A percentile compares a stretch with the other conserved stretches of the same genome.
Conservation (phyloP, 139 green algal species). For the Coccomyxa sp. region DNA sequence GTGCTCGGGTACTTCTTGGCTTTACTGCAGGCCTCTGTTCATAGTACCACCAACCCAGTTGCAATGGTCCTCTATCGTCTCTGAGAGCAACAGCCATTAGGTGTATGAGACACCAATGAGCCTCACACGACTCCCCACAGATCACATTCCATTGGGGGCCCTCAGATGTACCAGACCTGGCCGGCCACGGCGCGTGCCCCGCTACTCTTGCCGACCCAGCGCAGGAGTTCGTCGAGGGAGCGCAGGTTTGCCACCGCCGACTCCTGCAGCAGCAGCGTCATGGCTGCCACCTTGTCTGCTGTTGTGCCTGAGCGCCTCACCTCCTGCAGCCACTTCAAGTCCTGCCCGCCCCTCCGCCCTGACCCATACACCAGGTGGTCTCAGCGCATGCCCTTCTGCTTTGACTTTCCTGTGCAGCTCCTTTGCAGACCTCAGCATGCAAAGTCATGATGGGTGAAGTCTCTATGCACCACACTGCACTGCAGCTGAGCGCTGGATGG, state of each 20-base stretch:
- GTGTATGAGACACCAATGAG: too few relatives aligned
- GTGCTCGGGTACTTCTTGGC: too few relatives aligned
- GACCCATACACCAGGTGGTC: background rate
- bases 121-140: too few relatives aligned
- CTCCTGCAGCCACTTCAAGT: slow-evolving; percentile 73
- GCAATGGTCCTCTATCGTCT: too few relatives aligned
- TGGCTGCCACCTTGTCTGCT: slow-evolving; percentile 77
- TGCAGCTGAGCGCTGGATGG: too few relatives aligned
- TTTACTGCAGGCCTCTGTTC: background rate
- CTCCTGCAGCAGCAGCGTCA: slow-evolving; percentile 84
- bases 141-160: too few relatives aligned
- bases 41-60: background rate
- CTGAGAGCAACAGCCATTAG: too few relatives aligned
- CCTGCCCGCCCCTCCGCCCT: slow-evolving; percentile 28
- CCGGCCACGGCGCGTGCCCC: slow-evolving; percentile 43
- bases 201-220: slow-evolving; percentile 51
- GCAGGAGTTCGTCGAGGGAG: slow-evolving; percentile 74
- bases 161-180: slow-evolving; percentile 5
- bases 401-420: background rate
- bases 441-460: background rate
- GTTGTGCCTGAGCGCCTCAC: slow-evolving; percentile 66
- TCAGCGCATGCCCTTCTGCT: background rate
- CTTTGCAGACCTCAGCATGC: background rate
- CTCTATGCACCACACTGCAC: too few relatives aligned
- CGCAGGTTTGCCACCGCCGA: slow-evolving; percentile 62